Percentiles rank a stretch among this genome's conserved stretches.
phyloP scores from a whole-genome alignment of 306 rosid species.

The Trichosanthes cucumerina region DNA sequence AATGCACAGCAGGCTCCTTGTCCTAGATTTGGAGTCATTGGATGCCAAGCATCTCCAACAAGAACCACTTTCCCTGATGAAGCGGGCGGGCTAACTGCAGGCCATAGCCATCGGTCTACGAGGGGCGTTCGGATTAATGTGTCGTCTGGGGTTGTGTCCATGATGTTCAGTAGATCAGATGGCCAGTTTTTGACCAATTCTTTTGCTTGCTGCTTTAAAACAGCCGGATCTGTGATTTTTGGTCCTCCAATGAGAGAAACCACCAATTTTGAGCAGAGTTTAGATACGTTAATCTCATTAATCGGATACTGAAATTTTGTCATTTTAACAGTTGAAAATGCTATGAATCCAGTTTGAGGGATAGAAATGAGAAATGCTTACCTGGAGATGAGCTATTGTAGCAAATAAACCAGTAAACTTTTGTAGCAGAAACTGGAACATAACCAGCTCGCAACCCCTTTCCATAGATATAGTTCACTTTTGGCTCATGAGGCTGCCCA shows the following conservation, averaged over 20 bases:
- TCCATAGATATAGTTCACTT: conserved; percentile 59
- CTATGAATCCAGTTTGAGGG: background rate
- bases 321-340: background rate
- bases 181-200: conserved; percentile 57
- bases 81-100: conserved; percentile 48
- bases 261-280: background rate
- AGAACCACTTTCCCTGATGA: conserved; percentile 60
- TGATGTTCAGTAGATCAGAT: conserved; percentile 30
- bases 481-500: conserved; percentile 57
- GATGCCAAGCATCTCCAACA: conserved; percentile 96
- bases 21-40: conserved; percentile 94
- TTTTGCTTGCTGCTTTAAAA: conserved; percentile 56
- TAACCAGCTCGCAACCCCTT: conserved; percentile 74
- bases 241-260: conserved; percentile 37
- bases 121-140: conserved; percentile 55
- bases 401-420: conserved; percentile 93
- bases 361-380: conserved; percentile 6
- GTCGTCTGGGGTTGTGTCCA: conserved; percentile 59
- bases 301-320: background rate
- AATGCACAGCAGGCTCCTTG: conserved; percentile 97
- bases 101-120: conserved; percentile 91
- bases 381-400: conserved; percentile 73
- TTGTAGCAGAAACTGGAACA: conserved; percentile 77
- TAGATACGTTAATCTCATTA: background rate
- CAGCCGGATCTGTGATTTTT: conserved; percentile 35